phyloP scores from a whole-genome alignment of 2,329 filamentous ascomycete species.

The Capronia coronata region DNA sequence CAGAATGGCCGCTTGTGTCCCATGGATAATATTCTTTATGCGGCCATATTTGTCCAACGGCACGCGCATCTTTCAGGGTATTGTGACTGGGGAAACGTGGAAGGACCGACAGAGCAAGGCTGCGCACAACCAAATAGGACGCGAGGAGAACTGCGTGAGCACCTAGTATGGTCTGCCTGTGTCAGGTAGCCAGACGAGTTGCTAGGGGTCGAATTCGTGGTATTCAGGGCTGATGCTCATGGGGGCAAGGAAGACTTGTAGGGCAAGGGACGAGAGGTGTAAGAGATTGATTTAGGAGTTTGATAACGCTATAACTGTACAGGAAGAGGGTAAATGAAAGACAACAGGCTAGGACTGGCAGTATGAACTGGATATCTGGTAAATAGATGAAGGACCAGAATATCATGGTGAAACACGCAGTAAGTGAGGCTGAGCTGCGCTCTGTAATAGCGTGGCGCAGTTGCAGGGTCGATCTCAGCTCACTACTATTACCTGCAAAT shows the following conservation, averaged over 20 bases:
- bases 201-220: too few relatives aligned
- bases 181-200: too few relatives aligned
- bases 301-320: neutral
- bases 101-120: too few relatives aligned
- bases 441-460: neutral
- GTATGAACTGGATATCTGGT: too few relatives aligned
- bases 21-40: slow-evolving; percentile 52
- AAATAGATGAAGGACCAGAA: too few relatives aligned
- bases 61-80: slow-evolving; percentile 20
- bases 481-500: too few relatives aligned
- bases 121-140: too few relatives aligned
- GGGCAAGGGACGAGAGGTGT: neutral
- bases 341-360: too few relatives aligned
- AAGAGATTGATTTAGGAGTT: neutral
- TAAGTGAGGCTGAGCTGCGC: neutral
- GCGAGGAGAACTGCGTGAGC: too few relatives aligned
- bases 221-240: neutral
- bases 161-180: too few relatives aligned
- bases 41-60: slow-evolving; percentile 40
- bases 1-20: slow-evolving; percentile 49
- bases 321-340: neutral
- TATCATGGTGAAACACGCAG: too few relatives aligned
- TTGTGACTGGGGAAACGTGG: too few relatives aligned
- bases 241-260: neutral
- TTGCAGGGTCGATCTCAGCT: neutral